Evolutionary conservation across 805 yeast species (phyloP), one percentile per base, ranked within the genome.

Genomic region (Komagataella pastoris): DNA sequence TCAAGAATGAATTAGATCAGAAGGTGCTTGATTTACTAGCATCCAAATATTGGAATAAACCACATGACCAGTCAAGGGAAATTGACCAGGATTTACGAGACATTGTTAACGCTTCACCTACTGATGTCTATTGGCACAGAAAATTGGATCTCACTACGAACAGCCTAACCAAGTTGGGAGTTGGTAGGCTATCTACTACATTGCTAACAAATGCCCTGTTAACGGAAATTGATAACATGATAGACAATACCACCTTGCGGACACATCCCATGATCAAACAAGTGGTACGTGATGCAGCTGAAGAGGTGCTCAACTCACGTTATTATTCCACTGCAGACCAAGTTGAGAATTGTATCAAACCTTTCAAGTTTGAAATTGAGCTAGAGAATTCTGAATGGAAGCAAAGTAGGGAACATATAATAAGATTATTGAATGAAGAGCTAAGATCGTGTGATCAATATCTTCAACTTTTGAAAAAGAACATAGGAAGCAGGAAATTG

Each of bases 311-410:
- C 55, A 82, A 82, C 56, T 70, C 85, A 24, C 80, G 91, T 56
- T 93, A 77, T 63, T 87, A 82, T 56, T 83, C 96, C 1, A 91
- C 99, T 0, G 95, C 99, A 0, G 99, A 95, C 65, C 99, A 93
- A 65, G 98, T 93, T 6, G 99, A 93, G 61, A 93, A 95, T 66
- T 90, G 98, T 69, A 91, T 93, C 61, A 93, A 93, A 65, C 99
- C 99, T 2, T 93, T 85, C 71, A 93, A 93, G 69, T 93, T 91
- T 65, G 99, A 93, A 62, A 90, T 93, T 54, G 99, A 93, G 61
- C 79, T 93, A 49, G 98, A 93, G 62, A 96, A 90, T 58, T 75
- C 97, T 45, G 99, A 93, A 65, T 93, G 99, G 99, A 68, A 71
- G 30, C 62, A 76, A 6, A 83, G 96, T 44, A 79, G 87, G 54